Conservation (phyloP, 495 filamentous ascomycete species). For the Podospora sp. region DNA sequence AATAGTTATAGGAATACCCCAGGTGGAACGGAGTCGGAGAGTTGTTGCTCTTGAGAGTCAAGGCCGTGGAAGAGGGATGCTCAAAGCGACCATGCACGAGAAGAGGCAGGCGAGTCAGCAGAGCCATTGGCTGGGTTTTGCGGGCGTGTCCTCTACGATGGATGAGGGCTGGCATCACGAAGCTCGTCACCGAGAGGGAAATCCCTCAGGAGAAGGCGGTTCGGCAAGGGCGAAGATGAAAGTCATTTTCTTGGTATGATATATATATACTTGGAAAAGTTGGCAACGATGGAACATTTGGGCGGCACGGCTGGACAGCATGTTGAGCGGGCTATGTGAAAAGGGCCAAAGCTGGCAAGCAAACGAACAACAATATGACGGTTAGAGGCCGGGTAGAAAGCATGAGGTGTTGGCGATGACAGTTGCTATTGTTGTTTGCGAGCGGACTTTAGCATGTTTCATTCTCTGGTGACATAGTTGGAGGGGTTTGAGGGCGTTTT, state of each 20-base stretch:
- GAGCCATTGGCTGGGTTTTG: too few relatives aligned
- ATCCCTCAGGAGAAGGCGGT: background rate
- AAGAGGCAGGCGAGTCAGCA: too few relatives aligned
- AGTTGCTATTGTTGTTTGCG: background rate
- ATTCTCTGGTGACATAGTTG: background rate
- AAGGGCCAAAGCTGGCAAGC: background rate
- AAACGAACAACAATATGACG: background rate
- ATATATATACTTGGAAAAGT: constrained; percentile 1
- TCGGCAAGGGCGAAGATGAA: background rate
- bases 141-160: too few relatives aligned
- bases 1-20: background rate
- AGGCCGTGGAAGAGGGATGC: background rate
- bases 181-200: too few relatives aligned
- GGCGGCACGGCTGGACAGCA: background rate
- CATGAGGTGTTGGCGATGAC: background rate
- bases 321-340: background rate
- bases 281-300: background rate
- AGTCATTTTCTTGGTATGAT: background rate
- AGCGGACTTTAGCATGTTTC: background rate
- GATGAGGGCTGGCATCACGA: too few relatives aligned
- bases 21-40: background rate
- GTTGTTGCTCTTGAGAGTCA: background rate
- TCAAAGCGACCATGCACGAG: background rate
- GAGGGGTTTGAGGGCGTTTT: background rate
- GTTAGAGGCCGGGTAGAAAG: background rate